These are phyloP conservation scores for Trichosanthes cucumerina DNA, from an alignment of 306 rosid genomes.

Conservation along the genomic window DNA sequence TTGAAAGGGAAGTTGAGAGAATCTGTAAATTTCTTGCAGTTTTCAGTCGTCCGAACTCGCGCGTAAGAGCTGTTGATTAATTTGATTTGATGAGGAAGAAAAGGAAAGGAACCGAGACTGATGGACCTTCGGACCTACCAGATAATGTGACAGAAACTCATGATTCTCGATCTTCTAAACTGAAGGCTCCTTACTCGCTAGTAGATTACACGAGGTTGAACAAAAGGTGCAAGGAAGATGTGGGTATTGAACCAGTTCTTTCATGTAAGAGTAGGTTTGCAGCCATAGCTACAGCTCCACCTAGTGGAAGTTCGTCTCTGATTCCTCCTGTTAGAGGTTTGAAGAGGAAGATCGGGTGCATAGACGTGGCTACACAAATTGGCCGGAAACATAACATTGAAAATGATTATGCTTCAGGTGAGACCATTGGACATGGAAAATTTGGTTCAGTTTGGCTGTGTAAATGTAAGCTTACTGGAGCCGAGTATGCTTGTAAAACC, in stretches of 20 bases:
- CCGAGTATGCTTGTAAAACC: constrained; percentile 83
- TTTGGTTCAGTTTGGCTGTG: constrained; percentile 84
- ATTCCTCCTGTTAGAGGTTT: constrained; percentile 71
- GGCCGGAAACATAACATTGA: constrained; percentile 92
- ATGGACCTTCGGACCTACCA: constrained; percentile 29
- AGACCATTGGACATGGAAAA: constrained; percentile 80
- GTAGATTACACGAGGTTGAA: constrained; percentile 80
- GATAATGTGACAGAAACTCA: constrained; percentile 28
- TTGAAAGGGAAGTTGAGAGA: neutral
- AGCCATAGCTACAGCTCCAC: constrained; percentile 94
- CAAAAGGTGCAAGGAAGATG: constrained; percentile 81
- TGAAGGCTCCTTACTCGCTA: constrained; percentile 62
- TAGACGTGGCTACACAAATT: constrained; percentile 88
- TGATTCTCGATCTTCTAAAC: constrained; percentile 44
- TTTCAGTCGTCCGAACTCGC: constrained; percentile 7
- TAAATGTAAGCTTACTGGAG: constrained; percentile 55
- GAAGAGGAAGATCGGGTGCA: constrained; percentile 97
- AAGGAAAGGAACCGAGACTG: constrained; percentile 80
- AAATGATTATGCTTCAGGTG: constrained; percentile 64
- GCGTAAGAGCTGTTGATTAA: constrained; percentile 13
- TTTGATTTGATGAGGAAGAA: constrained; percentile 80
- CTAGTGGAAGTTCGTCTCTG: constrained; percentile 70
- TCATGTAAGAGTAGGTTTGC: constrained; percentile 71
- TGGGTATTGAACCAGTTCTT: constrained; percentile 31
- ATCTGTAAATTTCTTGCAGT: constrained; percentile 7